Evolutionary conservation across 2,329 filamentous ascomycete species (phyloP), one percentile per base, ranked within the genome.

Genomic region (Scolecobasidium constrictum): DNA sequence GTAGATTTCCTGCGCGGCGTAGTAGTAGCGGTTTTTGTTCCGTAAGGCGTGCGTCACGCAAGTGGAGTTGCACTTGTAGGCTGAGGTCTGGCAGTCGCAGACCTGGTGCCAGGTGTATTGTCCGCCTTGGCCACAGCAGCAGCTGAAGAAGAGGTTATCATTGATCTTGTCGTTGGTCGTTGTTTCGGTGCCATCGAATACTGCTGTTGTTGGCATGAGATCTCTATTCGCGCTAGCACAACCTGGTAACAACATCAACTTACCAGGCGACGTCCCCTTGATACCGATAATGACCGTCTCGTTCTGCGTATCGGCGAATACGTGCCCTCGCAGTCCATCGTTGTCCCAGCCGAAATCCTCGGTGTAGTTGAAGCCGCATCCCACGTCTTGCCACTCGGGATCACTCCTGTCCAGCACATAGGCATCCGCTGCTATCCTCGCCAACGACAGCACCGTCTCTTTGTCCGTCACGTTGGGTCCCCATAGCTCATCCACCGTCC

Each of bases 111-210:
- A 95, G 13, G 87, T 78, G 65, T 81, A 87, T 49, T 87, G 86
- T 0, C 88, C 87, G 53, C 93, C 88, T 63, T 95, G 87, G 3
- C 79, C 92, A 63, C 92, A 98, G 62, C 92, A 98, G 65, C 92
- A 98, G 57, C 88, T 94, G 66, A 95, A 95, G 63, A 94, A 94
- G 7, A 98, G 71, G 58, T 98, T 98, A 63, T 98, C 92, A 59
- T 96, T 98, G 55, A 88, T 71, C 66, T 98, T 98, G 66, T 98
- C 92, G 52, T 94, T 94, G 19, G 87, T 94, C 0, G 90, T 96
- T 1, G 92, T 96, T 40, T 88, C 90, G 28, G 90, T 84, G n/a
- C 92, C 92, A 59, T 96, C 90, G 57, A 95, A 96, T 3, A 96
- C 80, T 11, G 92, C 90, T n/a, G n/a, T 2, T 82, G 77, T 6